Conservation (phyloP, 495 filamentous ascomycete genomes). For the Neurospora sp. region DNA sequence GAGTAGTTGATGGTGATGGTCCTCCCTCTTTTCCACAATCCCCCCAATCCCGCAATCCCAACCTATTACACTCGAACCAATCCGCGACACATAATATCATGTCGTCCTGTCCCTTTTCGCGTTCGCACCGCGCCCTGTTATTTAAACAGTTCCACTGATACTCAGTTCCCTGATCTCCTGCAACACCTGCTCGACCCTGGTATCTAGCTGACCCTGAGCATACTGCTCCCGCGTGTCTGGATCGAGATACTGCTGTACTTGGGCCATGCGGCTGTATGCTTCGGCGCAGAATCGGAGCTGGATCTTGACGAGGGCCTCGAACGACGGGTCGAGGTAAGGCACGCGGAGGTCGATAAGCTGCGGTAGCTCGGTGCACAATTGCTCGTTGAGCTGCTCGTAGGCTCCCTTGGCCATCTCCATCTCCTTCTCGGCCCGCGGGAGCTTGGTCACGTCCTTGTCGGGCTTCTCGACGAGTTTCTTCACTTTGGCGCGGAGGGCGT, state of each 20-base stretch:
- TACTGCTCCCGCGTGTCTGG: slow-evolving; percentile 95
- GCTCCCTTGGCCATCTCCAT: slow-evolving; percentile 83
- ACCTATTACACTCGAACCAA: not conserved
- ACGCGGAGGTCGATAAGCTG: slow-evolving; percentile 96
- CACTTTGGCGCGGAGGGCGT: slow-evolving; percentile 87
- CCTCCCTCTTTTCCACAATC: not conserved
- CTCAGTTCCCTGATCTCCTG: slow-evolving; percentile 96
- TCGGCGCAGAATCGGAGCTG: slow-evolving; percentile 96
- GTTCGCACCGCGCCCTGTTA: not conserved
- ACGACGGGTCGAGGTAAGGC: slow-evolving; percentile 90
- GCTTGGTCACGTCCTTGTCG: slow-evolving; percentile 92
- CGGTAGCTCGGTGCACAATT: slow-evolving; percentile 85
- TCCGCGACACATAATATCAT: not conserved
- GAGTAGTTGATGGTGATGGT: not conserved
- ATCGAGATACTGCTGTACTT: slow-evolving; percentile 97
- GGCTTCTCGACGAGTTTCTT: slow-evolving; percentile 97
- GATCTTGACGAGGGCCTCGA: slow-evolving; percentile 97
- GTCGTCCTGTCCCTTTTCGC: not conserved
- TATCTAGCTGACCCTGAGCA: slow-evolving; percentile 85
- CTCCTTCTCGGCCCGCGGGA: slow-evolving; percentile 89
- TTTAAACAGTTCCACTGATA: slow-evolving; percentile 57
- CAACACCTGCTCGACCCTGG: slow-evolving; percentile 85
- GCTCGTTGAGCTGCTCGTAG: slow-evolving; percentile 94
- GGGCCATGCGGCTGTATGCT: slow-evolving; percentile 92
- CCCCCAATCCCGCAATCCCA: not conserved